Percentiles rank a stretch among this genome's conserved stretches.
These are phyloP conservation scores for Biscogniauxia sp. DNA, from an alignment of 2,329 filamentous ascomycete genomes.

Conservation along the genomic window DNA sequence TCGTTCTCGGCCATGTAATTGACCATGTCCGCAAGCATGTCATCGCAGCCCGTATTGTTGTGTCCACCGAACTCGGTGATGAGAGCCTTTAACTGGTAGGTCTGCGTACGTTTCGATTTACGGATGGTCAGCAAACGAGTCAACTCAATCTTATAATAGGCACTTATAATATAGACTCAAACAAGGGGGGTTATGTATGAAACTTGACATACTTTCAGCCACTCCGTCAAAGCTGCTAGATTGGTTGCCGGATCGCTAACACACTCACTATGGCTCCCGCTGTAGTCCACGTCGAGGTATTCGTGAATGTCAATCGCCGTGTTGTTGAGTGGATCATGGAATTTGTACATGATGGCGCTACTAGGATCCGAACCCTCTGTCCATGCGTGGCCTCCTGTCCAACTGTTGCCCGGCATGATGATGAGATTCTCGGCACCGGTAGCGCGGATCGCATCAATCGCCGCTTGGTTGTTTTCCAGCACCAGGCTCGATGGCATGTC, in stretches of 20 bases:
- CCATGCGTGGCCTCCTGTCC: slow-evolving; percentile 48
- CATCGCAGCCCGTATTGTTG: slow-evolving; percentile 41
- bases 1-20: slow-evolving; percentile 46
- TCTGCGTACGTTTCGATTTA: background rate
- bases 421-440: slow-evolving; percentile 45
- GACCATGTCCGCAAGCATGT: slow-evolving; percentile 41
- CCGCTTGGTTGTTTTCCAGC: slow-evolving; percentile 46
- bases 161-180: background rate
- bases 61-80: slow-evolving; percentile 49
- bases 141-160: too few relatives aligned
- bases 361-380: slow-evolving; percentile 38
- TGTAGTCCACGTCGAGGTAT: slow-evolving; percentile 50
- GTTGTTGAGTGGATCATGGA: slow-evolving; percentile 46
- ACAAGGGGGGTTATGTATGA: background rate
- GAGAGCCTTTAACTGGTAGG: slow-evolving; percentile 40
- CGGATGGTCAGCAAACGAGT: background rate
- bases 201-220: slow-evolving; percentile 36
- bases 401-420: slow-evolving; percentile 48
- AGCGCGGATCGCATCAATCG: slow-evolving; percentile 43
- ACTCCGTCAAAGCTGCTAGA: slow-evolving; percentile 42
- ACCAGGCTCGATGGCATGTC: slow-evolving; percentile 47
- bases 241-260: slow-evolving; percentile 38
- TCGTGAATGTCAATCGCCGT: slow-evolving; percentile 51
- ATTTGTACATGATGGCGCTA: slow-evolving; percentile 39
- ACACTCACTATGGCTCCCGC: slow-evolving; percentile 42